Percentiles rank a stretch among this genome's conserved stretches.
These are phyloP conservation scores for Chloranthus sessilifolius DNA, from an alignment of 164 flowering plant species.

Conservation along the genomic window DNA sequence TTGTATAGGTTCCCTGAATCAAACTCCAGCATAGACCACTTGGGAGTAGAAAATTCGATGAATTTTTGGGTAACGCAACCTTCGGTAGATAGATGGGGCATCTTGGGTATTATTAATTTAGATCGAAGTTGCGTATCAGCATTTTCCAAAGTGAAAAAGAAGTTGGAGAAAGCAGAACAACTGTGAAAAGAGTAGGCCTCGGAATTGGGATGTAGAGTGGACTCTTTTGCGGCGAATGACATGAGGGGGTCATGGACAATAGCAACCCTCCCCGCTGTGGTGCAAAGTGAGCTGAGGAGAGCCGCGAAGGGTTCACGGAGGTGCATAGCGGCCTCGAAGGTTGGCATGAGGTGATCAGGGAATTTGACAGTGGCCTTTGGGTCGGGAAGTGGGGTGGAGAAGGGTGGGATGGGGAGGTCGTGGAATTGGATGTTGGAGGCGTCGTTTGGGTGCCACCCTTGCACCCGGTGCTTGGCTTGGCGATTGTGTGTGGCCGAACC, in stretches of 20 bases:
- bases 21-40: too few species aligned
- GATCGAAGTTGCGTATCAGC: not conserved
- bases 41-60: conserved; percentile 18
- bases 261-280: conserved; percentile 21
- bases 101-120: not conserved
- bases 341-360: conserved; percentile 51
- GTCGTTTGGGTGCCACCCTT: conserved; percentile 25
- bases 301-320: conserved; percentile 41
- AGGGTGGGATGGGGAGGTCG: conserved; percentile 32
- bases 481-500: conserved; percentile 46
- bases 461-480: conserved; percentile 43
- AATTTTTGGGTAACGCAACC: conserved; percentile 40
- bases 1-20: not conserved
- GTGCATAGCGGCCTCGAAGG: conserved; percentile 28
- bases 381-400: conserved; percentile 36
- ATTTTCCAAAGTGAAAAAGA: conserved; percentile 21
- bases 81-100: conserved; percentile 26
- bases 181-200: conserved; percentile 49
- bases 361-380: conserved; percentile 32
- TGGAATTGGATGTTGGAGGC: conserved; percentile 41
- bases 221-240: conserved; percentile 54
- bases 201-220: conserved; percentile 26
- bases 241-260: conserved; percentile 58
- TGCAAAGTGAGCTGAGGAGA: conserved; percentile 32
- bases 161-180: conserved; percentile 36